Base-by-base conservation (phyloP, 1,139 yeast species). In the Magnusiomyces magnusii region DNA sequence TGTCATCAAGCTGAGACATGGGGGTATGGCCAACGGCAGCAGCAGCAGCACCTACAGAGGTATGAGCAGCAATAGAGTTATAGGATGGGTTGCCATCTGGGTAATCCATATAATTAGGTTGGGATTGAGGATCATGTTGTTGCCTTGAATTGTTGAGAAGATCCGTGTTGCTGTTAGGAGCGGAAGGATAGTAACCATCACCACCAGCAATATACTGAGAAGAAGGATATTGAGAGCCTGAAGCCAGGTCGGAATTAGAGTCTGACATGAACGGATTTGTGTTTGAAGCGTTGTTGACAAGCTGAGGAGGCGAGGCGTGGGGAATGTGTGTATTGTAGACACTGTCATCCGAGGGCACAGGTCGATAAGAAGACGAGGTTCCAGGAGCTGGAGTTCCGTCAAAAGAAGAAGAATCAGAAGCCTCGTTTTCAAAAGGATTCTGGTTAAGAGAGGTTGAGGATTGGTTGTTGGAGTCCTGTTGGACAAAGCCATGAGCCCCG, bases 81-180 rank as follows among this genome's bases (percentile, higher is more conserved):
- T 21, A 44, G 24, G 49, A 44, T 5, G 49, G 49, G 27, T 44
- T 44, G 27, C 49, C 49, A 21, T 44, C 27, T 17, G n/a, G 27
- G 27, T 44, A 44, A 27, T 44, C 49, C 49, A 44, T 44, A 17
- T 44, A 44, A n/a, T 44, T 44, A 10, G 49, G 49, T 21, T 44
- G 49, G 19, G 36, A 13, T 31, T 7, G 36, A 7, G 10, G 50
- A 17, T 10, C 17, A 17, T 7, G 17, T 7, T 10, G 25, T 3
- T 5, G 17, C 10, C 24, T 10, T 25, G 21, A 7, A 21, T n/a
- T 5, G 24, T 9, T 5, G 24, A 23, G 13, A 24, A 49, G 36
- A 41, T 44, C 47, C 7, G 15, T 57, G 25, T 47, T 17, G 58
- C 49, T 49, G 51, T 41, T 49, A 21, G 57, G 10, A 53, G 53